Conservation (phyloP, 805 yeast species). For the Debaryomyces hansenii region DNA sequence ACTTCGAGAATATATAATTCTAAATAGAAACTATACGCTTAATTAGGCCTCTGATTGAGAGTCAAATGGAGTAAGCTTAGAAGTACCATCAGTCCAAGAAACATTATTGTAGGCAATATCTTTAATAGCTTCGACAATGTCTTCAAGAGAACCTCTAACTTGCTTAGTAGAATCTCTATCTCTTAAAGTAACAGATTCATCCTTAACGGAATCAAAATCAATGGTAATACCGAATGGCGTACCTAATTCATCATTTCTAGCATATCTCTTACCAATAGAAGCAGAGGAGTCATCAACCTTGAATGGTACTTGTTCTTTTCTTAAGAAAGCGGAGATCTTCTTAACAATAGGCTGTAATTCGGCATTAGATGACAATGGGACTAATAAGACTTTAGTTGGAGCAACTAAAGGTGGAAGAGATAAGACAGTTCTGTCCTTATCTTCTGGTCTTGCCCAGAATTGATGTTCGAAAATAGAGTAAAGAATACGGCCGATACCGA, state of each 20-base stretch:
- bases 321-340: constrained; percentile 67
- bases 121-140: constrained; percentile 68
- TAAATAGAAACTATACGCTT: background rate
- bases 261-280: constrained; percentile 95
- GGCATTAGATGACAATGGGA: constrained; percentile 86
- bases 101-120: constrained; percentile 71
- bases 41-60: constrained; percentile 47
- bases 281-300: constrained; percentile 97
- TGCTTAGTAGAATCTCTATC: constrained; percentile 97
- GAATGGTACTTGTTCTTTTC: constrained; percentile 83
- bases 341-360: constrained; percentile 75
- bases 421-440: constrained; percentile 78
- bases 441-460: constrained; percentile 92
- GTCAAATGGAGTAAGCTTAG: constrained; percentile 69
- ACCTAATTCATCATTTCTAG: constrained; percentile 98
- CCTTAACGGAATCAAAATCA: constrained; percentile 89
- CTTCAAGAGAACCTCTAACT: constrained; percentile 86
- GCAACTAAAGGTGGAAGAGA: constrained; percentile 95
- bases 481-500: constrained; percentile 97
- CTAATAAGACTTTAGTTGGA: constrained; percentile 94
- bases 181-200: constrained; percentile 87
- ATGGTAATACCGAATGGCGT: constrained; percentile 98
- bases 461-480: constrained; percentile 91
- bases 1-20: background rate
- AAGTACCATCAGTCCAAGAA: constrained; percentile 86